Evolutionary conservation across 2,329 filamentous ascomycete genomes (phyloP), one percentile per base, ranked within the genome.

Genomic region (Diatrype stigma): DNA sequence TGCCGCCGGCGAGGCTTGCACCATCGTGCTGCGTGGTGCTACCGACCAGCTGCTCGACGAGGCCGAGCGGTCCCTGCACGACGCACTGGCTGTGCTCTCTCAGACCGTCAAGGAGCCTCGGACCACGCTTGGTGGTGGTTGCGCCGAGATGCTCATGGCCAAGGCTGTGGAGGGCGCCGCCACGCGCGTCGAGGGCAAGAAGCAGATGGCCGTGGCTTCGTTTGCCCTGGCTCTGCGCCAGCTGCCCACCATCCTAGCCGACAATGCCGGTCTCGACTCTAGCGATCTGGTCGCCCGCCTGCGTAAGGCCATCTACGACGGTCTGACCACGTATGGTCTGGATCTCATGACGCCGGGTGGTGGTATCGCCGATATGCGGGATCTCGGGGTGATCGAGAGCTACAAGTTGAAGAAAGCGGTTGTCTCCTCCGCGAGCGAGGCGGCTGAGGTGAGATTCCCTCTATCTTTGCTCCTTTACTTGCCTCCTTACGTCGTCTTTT

Each of bases 331-430:
- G 54, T 96, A 93, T 49, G 94, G 94, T 19, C 76, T 99, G 56
- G 94, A 99, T 67, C 76, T 99, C 56, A 78, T 88, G 73, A 90
- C 87, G 1, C 92, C 93, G 2, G 93, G 94, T 38, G 94, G 94
- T 53, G 92, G 91, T 42, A 90, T 99, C 64, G 81, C 90, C 12
- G 94, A 99, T 66, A 99, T 99, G 94, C 83, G 93, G 49, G 90
- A 99, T 63, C 70, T 96, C 45, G 94, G 94, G 42, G 92, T 99
- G 26, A 87, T 99, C 60, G 94, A 99, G 76, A 96, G 90, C 71
- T 97, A 96, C 80, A 99, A 99, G 80, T 76, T 99, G 69, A 99
- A 99, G 83, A 87, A 85, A 69, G 94, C 94, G n/a, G 94, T 99
- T 49, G 94, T 99, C 47, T 95, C 89, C 48, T 96, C 91, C 55